Base-by-base conservation (phyloP, 2,329 filamentous ascomycete genomes). In the Neospermospora avenae region DNA sequence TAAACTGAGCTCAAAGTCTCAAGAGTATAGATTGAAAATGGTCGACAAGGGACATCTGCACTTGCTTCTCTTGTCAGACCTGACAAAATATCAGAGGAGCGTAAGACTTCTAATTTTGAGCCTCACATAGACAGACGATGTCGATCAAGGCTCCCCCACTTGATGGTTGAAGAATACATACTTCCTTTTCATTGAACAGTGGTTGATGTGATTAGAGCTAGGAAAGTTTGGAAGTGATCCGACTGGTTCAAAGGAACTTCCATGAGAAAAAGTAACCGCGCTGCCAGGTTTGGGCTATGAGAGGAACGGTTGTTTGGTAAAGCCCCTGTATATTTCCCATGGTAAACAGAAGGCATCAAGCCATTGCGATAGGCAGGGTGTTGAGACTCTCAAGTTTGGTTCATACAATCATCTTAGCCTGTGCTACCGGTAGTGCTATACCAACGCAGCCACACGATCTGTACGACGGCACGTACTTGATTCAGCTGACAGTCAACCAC, bases 61-160 rank as follows among this genome's bases (percentile, higher is more conserved):
- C 1, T 42, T 54, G 51, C 24, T 54, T 54, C 35, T 54, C 28
- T 35, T 51, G 51, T 54, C 51, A 54, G n/a, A 54, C 37, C 35
- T 41, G 51, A 41, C 35, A 24, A 14, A 41, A 6, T 24, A 3
- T 24, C 16, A n/a, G 34, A 16, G 34, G 14, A 54, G 18, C 35
- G 14, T 54, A 28, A 28, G 51, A 42, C 35, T 41, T 18, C 7
- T 54, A 34, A 6, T 34, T 24, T 54, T 41, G 35, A 54, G 51
- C 35, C 51, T 54, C 51, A 54, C 35, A n/a, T 22, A 53, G 13
- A 39, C 11, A 24, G 20, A 16, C 14, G 20, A 35, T 54, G 51
- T 28, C 35, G 22, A 54, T 31, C 51, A 37, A 31, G 28, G 28
- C 6, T 31, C 28, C 28, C 28, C 28, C 28, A 31, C 28, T 31